Percentiles rank a stretch among this genome's conserved stretches.
Conservation (phyloP, 202 grass and related monocot species). For the Carex arenaria region DNA sequence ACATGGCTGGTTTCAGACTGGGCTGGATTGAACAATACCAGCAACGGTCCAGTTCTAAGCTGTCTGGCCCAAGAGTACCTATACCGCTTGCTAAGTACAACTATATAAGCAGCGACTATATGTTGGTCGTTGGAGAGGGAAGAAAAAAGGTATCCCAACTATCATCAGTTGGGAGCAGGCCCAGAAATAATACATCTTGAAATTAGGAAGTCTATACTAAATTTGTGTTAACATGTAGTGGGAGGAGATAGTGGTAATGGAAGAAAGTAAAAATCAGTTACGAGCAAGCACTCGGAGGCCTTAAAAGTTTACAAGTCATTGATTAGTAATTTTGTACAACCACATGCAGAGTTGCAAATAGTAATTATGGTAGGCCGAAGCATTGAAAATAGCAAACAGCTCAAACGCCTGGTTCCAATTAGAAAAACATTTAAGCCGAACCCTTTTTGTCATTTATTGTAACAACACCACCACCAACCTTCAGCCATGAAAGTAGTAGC, state of each 20-base stretch:
- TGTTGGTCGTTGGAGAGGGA: neutral
- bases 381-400: neutral
- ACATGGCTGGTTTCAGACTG: neutral
- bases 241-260: too few species aligned
- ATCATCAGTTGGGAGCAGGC: too few species aligned
- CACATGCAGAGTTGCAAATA: neutral
- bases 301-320: neutral
- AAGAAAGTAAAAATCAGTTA: too few species aligned
- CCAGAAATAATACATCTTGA: too few species aligned
- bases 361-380: neutral
- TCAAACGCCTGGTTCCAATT: neutral
- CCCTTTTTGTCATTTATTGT: neutral
- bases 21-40: neutral
- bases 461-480: neutral
- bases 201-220: too few species aligned
- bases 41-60: neutral
- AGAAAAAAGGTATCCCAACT: neutral
- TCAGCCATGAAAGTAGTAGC: neutral
- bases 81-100: neutral
- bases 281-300: neutral
- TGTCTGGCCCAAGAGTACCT: neutral
- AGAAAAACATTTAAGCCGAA: neutral
- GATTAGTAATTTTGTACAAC: neutral
- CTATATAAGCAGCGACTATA: neutral
- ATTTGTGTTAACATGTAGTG: too few species aligned